These are phyloP conservation scores for Aspergillus phoenicis DNA, from an alignment of 2,329 filamentous ascomycete species.

Conservation along the genomic window DNA sequence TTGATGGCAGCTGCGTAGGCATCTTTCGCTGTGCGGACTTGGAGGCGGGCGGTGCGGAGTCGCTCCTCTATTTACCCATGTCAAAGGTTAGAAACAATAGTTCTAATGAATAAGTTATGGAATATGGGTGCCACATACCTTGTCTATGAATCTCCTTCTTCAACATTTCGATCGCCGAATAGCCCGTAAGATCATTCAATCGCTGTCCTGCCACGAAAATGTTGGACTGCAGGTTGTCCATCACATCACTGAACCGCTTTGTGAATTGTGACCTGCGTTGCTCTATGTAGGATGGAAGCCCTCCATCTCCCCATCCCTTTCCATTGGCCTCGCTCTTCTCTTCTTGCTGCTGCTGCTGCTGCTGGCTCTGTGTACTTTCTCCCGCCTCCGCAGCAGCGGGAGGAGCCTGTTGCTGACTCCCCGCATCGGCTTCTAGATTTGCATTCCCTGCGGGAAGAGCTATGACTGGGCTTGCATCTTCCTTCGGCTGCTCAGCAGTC, in stretches of 20 bases:
- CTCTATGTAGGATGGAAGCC: constrained; percentile 41
- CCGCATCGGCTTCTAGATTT: constrained; percentile 25
- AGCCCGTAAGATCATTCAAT: constrained; percentile 92
- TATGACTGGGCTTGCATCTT: constrained; percentile 27
- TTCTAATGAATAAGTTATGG: background rate
- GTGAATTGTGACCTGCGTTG: constrained; percentile 58
- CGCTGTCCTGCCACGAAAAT: constrained; percentile 82
- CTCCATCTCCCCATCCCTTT: constrained; percentile 14
- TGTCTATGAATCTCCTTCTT: constrained; percentile 74
- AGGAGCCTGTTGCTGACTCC: constrained; percentile 17
- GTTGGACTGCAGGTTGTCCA: constrained; percentile 87
- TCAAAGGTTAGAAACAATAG: constrained; percentile 7
- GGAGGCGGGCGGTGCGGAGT: constrained; percentile 58
- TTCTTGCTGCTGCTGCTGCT: constrained; percentile 10
- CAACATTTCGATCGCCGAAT: constrained; percentile 84
- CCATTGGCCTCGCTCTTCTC: constrained; percentile 8
- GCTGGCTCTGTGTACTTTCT: constrained; percentile 17
- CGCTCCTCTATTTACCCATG: constrained; percentile 48
- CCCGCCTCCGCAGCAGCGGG: constrained; percentile 19
- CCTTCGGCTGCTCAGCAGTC: constrained; percentile 17
- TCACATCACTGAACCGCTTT: constrained; percentile 68
- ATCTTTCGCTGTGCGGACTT: constrained; percentile 71
- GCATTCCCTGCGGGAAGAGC: constrained; percentile 19
- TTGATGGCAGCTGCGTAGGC: constrained; percentile 82
- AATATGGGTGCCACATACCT: constrained; percentile 45